A percentile compares a stretch with the other conserved stretches of the same genome.
phyloP scores from a whole-genome alignment of 495 filamentous ascomycete species.

The Penicillium alfredii region DNA sequence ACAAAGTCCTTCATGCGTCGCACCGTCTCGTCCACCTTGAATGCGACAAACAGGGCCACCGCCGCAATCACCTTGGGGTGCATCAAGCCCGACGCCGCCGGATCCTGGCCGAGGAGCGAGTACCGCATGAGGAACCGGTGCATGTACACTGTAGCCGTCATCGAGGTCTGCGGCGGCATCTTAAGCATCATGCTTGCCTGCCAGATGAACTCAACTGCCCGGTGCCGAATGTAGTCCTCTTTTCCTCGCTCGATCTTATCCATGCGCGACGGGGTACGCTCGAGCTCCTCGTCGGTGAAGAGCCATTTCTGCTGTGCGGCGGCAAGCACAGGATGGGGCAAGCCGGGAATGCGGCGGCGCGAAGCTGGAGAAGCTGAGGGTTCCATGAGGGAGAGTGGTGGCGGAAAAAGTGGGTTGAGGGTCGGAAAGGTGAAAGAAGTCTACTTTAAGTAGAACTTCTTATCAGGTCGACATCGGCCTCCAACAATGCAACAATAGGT shows the following conservation, averaged over 20 bases:
- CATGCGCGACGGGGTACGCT: constrained; percentile 72
- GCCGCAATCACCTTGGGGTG: constrained; percentile 91
- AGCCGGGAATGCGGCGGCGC: constrained; percentile 42
- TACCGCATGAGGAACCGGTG: constrained; percentile 92
- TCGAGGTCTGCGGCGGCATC: constrained; percentile 83
- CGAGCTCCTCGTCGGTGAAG: constrained; percentile 77
- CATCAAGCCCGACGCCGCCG: constrained; percentile 40
- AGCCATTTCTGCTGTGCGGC: constrained; percentile 72
- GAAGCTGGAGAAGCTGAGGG: constrained; percentile 20
- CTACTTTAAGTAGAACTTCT: no score
- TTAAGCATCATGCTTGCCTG: constrained; percentile 91
- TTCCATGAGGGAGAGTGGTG: constrained; percentile 27
- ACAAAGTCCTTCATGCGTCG: constrained; percentile 91
- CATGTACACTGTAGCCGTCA: constrained; percentile 88
- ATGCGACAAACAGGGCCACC: constrained; percentile 84
- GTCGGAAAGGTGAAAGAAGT: constrained; percentile 1
- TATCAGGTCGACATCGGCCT: no score
- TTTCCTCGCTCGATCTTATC: constrained; percentile 71
- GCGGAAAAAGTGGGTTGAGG: not conserved
- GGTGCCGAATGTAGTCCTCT: constrained; percentile 72
- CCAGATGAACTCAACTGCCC: constrained; percentile 93
- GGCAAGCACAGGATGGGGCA: constrained; percentile 45
- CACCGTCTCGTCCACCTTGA: constrained; percentile 94
- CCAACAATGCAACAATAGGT: no score
- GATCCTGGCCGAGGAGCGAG: constrained; percentile 51